Evolutionary conservation across 208 protist genomes (phyloP), one percentile per base, ranked within the genome.

Genomic region (Wallacemonas collosoma): DNA sequence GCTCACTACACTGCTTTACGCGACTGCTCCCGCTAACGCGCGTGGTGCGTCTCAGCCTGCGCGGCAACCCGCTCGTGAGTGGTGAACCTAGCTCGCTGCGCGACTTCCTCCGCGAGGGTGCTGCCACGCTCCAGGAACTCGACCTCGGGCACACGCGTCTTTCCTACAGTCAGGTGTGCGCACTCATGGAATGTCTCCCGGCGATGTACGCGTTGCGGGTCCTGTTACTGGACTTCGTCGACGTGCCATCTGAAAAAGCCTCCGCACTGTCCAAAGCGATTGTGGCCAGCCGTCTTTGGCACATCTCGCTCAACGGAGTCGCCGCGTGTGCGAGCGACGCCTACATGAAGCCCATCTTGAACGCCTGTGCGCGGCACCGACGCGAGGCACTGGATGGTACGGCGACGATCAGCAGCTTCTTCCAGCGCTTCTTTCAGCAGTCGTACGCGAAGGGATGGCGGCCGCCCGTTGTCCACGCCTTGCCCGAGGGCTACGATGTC

Each of bases 91-190:
- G 57, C 2, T 45, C 68, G 35, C 80, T 94, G 35, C 82, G 81
- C 15, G 89, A 94, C 14, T 87, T 94, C 78, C 72, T 96, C 26
- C 45, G 89, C 8, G 80, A 91, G 9, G 88, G 87, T 7, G 87
- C 82, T 50, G 69, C 51, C 14, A 39, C 75, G 15, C 44, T 96
- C 15, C 80, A 89, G 69, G 91, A 96, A 76, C 77, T 96, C 15
- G 89, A 94, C 48, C 74, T 96, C 44, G 81, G 83, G 72, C 81
- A 86, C 72, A 96, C 89, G 1, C 51, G 43, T 40, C 81, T 96
- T 15, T 80, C 81, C 35, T 43, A 45, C 2, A 73, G 41, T 45
- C 87, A 96, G 58, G 67, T 89, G 11, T 81, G 71, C 41, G 68
- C 77, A 2, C 44, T 96, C 40, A 89, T 96, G 58, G 77, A 92